Base-by-base conservation (phyloP, 169 alveolate genomes). In the Plasmodium ovale region DNA sequence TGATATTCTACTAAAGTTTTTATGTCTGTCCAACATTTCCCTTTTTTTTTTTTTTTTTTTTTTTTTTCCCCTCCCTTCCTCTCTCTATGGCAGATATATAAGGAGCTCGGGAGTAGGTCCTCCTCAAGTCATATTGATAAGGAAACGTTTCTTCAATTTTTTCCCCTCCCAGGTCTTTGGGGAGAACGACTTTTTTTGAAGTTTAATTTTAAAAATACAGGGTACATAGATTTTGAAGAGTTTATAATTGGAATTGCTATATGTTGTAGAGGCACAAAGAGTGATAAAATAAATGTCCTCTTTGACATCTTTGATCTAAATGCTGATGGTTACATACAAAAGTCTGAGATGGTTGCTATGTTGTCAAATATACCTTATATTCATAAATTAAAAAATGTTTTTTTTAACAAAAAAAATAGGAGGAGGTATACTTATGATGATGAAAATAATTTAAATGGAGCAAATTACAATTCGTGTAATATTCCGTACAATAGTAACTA, bases 141-240 rank as follows among this genome's bases (percentile, higher is more conserved):
- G 88, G 97, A 93, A 56, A 95, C 97, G 0, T 95, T 95, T 54
- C 93, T 95, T 29, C 97, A 95, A 79, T 95, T 94, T 87, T 95
- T 95, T 72, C 94, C 95, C 16, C 87, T 95, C 6, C 97, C 97
- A 0, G 97, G 97, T 2, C 92, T 95, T 12, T 95, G 97, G 97
- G 97, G 97, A 3, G 97, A 95, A 77, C 95, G 96, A 35, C 85
- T 95, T 29, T 95, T 95, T 53, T 92, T 93, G 23, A 79, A 92
- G 37, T 95, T 95, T 74, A 95, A 95, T 64, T 87, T 54, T 42
- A 93, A 93, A 59, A 91, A 88, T 94, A 85, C 94, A 7, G 96
- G 95, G 2, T 49, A 68, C 23, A 96, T 95, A 49, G 97, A 95
- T 65, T 88, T 88, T 54, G 97, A 93, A n/a, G 97, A 95, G 49